Evolutionary conservation across 352 stramenopile genomes (phyloP), one percentile per base, ranked within the genome.

Genomic region (Pythium pyrilobum): DNA sequence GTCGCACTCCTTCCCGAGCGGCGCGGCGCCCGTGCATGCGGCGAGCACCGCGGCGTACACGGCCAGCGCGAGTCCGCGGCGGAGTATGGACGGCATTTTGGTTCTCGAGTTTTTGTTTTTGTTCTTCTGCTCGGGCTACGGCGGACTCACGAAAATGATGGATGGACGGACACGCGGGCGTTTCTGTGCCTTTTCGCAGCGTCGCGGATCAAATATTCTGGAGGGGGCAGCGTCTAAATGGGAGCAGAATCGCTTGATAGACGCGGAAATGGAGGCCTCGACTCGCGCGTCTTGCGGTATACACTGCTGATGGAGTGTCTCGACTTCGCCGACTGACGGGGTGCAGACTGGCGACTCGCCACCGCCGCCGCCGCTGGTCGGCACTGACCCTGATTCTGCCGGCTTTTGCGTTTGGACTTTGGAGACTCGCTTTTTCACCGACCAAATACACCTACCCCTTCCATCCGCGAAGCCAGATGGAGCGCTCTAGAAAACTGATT

Each of bases 1-100:
- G 24, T 46, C 52, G 66, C 82, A 93, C 27, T 68, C 62, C 36
- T 86, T 70, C n/a, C 71, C 75, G 28, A 82, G 66, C 28, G 48
- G 32, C 18, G 62, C 53, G 24, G 61, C 67, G 5, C 58, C 27
- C 0, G 50, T 34, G 10, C 13, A 20, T 0, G 41, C 13, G 4
- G 41, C 34, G 27, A 63, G 10, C 21, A 52, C 23, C 23, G 32
- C 51, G 27, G 41, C 34, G 27, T 61, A 8, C 21, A 52, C 23
- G 18, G 32, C 51, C 24, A 74, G 31, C 29, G 47, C 25, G 7
- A 63, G n/a, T 13, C 18, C 38, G 15, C 52, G 32, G 0, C 38
- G 51, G n/a, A 62, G 46, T 7, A 59, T 36, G 18, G 46, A 61
- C 42, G 20, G 51, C 51, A 66, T 66, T 12, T 44, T 46, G 37